A percentile compares a stretch with the other conserved stretches of the same genome.
phyloP scores from a whole-genome alignment of 78 protist genomes.

The Dictyostelium discoideum region dicty_2.7 NC_007091.3:676001-676500 shows the following conservation, averaged over 20 bases:
- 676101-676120: conserved; percentile 86
- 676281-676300: conserved; percentile 81
- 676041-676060: neutral
- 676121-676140: conserved; percentile 88
- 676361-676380: conserved; percentile 76
- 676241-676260: conserved; percentile 55
- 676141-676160: conserved; percentile 85
- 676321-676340: conserved; percentile 73
- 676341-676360: conserved; percentile 72
- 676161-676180: conserved; percentile 37
- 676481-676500: conserved; percentile 82
- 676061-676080: conserved; percentile 60
- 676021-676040: conserved; percentile 1
- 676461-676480: conserved; percentile 76
- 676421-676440: conserved; percentile 86
- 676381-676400: conserved; percentile 57
- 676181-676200: conserved; percentile 70
- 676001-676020: neutral
- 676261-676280: conserved; percentile 85
- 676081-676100: conserved; percentile 80
- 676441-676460: conserved; percentile 70
- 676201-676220: conserved; percentile 77
- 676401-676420: conserved; percentile 80
- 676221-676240: conserved; percentile 43
- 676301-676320: conserved; percentile 63